phyloP scores from a whole-genome alignment of 139 green algal species.

The Micromonas commoda region DNA sequence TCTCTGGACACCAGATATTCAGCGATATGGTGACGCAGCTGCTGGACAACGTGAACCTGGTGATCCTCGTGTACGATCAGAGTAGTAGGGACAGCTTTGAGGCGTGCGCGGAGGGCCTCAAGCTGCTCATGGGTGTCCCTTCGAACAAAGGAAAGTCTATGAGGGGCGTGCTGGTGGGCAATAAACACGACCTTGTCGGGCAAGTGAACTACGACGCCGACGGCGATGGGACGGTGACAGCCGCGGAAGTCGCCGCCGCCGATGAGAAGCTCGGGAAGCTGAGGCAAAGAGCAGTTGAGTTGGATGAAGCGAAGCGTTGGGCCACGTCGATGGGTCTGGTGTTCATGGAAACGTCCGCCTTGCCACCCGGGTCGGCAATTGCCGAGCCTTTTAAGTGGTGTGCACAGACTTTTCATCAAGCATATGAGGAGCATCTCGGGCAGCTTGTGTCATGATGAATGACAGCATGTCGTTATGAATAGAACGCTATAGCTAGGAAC shows the following conservation, averaged over 20 bases:
- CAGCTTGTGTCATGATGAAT: constrained; percentile 1
- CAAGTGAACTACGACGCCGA: background rate
- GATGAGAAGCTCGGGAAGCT: background rate
- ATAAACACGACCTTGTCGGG: constrained; percentile 26
- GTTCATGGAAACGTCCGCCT: constrained; percentile 20
- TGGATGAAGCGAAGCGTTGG: background rate
- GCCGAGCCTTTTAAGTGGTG: background rate
- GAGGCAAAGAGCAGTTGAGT: background rate
- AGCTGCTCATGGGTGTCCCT: background rate
- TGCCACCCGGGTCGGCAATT: constrained; percentile 1
- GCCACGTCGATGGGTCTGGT: background rate
- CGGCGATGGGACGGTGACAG: background rate
- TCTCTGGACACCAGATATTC: constrained; percentile 32
- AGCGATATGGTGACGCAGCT: background rate
- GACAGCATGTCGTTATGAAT: too few relatives aligned
- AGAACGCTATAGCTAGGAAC: too few relatives aligned
- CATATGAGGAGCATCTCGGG: background rate
- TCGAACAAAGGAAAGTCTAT: constrained; percentile 15
- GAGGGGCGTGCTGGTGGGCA: constrained; percentile 25
- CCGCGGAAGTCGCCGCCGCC: background rate
- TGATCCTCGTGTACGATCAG: constrained; percentile 29
- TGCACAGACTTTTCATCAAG: background rate
- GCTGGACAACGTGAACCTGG: constrained; percentile 7
- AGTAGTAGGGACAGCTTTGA: constrained; percentile 11
- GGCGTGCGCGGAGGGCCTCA: background rate